phyloP scores from a whole-genome alignment of 306 rosid species.

The Luffa aegyptiaca region DNA sequence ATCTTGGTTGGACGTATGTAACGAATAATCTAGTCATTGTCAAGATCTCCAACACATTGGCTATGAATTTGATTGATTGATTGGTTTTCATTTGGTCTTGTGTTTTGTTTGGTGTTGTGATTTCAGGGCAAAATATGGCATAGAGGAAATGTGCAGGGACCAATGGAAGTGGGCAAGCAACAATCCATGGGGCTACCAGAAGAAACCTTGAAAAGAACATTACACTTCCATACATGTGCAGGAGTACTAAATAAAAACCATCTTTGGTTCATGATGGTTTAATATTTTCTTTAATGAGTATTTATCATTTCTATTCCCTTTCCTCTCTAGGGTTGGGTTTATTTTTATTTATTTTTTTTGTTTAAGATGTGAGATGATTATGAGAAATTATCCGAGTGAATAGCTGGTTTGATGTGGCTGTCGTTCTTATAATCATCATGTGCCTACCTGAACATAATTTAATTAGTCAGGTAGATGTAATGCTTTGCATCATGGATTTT shows the following conservation, averaged over 20 bases:
- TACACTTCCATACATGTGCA: not conserved
- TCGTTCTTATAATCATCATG: not conserved
- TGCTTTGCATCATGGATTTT: too few relatives aligned
- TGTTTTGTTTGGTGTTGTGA: not conserved
- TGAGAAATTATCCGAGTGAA: not conserved
- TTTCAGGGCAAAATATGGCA: conserved; percentile 45
- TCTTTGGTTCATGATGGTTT: not conserved
- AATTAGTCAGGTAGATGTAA: too few relatives aligned
- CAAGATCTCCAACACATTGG: not conserved
- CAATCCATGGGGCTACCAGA: conserved; percentile 75
- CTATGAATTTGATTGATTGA: not conserved
- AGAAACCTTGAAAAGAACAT: conserved; percentile 24
- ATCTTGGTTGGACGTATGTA: conserved; percentile 87
- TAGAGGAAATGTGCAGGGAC: conserved; percentile 93
- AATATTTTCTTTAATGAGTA: not conserved
- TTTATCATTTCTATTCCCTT: not conserved
- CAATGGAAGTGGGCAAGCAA: conserved; percentile 95
- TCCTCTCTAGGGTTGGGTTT: not conserved
- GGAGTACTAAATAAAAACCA: not conserved
- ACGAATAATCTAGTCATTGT: not conserved
- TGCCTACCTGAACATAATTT: not conserved
- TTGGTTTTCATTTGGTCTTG: not conserved
- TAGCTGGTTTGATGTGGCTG: not conserved
- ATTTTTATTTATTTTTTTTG: too few relatives aligned
- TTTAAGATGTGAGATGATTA: not conserved